phyloP scores from a whole-genome alignment of 2,329 filamentous ascomycete species.

The Daldinia sp. region DNA sequence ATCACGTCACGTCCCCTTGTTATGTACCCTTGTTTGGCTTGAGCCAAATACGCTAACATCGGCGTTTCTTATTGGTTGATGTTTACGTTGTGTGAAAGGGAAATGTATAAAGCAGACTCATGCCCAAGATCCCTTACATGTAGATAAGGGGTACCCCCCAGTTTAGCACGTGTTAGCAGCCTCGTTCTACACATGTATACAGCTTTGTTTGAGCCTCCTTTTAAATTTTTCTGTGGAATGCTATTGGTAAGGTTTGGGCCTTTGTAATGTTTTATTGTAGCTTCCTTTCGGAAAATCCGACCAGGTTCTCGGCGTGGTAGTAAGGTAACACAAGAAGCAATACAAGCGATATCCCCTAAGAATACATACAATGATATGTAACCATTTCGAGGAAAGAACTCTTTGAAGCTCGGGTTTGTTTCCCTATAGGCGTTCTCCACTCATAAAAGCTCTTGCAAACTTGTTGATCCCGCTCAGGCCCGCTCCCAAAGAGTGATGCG shows the following conservation, averaged over 20 bases:
- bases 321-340: neutral
- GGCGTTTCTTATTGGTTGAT: neutral
- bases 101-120: neutral
- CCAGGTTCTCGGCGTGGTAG: neutral
- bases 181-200: neutral
- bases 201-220: slow-evolving; percentile 4
- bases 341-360: neutral
- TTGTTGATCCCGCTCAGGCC: neutral
- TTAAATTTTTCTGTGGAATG: neutral
- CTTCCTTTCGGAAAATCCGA: neutral
- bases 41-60: neutral
- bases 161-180: neutral
- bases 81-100: neutral
- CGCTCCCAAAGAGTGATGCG: neutral
- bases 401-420: neutral
- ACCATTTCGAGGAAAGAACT: neutral
- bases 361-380: neutral
- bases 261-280: slow-evolving; percentile 2
- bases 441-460: neutral
- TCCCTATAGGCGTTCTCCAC: neutral
- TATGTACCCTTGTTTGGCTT: neutral
- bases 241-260: neutral
- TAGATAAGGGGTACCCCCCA: neutral
- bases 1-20: neutral
- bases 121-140: neutral